Evolutionary conservation across 2,329 filamentous ascomycete species (phyloP), one percentile per base, ranked within the genome.

Genomic region (Hypoxylon sp.): DNA sequence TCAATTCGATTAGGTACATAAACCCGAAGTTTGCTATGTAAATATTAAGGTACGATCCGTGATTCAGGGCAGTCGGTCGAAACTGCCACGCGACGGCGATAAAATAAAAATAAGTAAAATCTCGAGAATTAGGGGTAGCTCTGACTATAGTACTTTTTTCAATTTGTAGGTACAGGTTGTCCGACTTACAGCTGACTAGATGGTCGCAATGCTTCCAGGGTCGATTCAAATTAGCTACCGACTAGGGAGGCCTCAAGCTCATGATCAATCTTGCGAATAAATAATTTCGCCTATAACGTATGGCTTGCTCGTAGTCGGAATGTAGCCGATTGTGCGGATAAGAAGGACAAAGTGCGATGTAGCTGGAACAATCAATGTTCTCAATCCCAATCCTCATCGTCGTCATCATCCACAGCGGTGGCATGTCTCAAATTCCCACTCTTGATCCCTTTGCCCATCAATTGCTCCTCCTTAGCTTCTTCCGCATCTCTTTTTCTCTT

Each of bases 321-420:
- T n/a, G n/a, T n/a, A n/a, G n/a, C n/a, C n/a, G n/a, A n/a, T n/a
- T n/a, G n/a, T n/a, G n/a, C n/a, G n/a, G n/a, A n/a, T n/a, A n/a
- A n/a, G n/a, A n/a, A n/a, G n/a, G n/a, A n/a, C n/a, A n/a, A n/a
- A n/a, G n/a, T n/a, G n/a, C n/a, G 32, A 20, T 25, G 17, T 29
- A 4, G 29, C 11, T 19, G 15, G 3, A 44, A 12, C 45, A 31
- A 23, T 19, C 44, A 8, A 23, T 31, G 13, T 9, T 20, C 47
- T 77, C 73, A 87, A 62, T 87, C 82, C 81, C 83, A 86, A 62
- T 85, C 82, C 55, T 83, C 80, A 17, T 84, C 81, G 25, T 82
- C 76, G 49, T 78, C 74, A 30, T 73, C 69, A 36, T 71, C 70
- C 26, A 66, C 66, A 15, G 61, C 64, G 62, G 71, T 74, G 50